Evolutionary conservation across 257 asterid species (phyloP).

Genomic region (Cinchona pubescens): DNA sequence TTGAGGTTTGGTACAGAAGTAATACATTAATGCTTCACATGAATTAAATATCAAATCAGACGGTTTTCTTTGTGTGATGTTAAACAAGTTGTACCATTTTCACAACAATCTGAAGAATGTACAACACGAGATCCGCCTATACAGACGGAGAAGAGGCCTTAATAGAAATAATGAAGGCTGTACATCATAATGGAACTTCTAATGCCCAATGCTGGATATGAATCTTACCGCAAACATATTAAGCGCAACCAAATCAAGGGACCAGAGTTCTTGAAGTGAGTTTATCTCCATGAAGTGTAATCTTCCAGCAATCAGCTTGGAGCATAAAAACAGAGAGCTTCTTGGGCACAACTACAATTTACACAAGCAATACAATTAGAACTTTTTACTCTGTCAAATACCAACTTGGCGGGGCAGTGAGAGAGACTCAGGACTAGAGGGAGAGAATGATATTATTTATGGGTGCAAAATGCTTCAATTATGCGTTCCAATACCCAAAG

Average conservation of each 20-base stretch:
- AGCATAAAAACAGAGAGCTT: slow-evolving; percentile 69
- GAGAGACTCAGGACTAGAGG: too few species aligned
- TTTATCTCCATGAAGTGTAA: slow-evolving; percentile 68
- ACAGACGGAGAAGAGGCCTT: background rate
- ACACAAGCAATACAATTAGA: background rate
- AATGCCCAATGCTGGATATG: background rate
- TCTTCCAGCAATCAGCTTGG: slow-evolving; percentile 84
- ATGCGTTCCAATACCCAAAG: background rate
- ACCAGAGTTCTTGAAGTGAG: slow-evolving; percentile 56
- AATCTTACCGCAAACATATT: slow-evolving; percentile 14
- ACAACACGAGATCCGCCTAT: background rate
- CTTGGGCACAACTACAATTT: slow-evolving; percentile 72
- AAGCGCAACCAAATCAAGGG: slow-evolving; percentile 27
- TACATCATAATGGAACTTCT: background rate
- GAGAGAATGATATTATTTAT: background rate
- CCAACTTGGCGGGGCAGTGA: background rate
- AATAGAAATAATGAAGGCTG: background rate
- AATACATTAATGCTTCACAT: background rate
- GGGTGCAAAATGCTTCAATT: background rate
- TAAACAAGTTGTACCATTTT: too few species aligned
- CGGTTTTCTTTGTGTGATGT: too few species aligned
- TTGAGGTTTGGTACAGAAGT: background rate
- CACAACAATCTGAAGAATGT: background rate
- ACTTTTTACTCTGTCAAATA: slow-evolving; percentile 8
- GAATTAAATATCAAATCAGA: too few species aligned